A percentile compares a stretch with the other conserved stretches of the same genome.
Evolutionary conservation across 2,329 filamentous ascomycete species (phyloP).

Genomic region (Alternaria sp.): DNA sequence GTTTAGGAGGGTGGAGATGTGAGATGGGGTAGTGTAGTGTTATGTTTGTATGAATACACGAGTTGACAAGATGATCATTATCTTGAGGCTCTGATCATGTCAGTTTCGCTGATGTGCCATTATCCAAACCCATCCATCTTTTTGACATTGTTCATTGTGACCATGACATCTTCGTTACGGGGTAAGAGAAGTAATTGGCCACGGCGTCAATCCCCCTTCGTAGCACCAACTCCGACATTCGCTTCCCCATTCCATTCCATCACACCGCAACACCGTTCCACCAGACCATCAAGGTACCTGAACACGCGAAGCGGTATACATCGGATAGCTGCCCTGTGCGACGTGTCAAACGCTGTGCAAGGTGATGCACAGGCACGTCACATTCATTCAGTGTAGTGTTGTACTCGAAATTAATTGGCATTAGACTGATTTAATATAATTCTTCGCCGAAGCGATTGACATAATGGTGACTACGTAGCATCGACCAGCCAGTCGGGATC

Average conservation of each 20-base stretch:
- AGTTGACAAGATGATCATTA: neutral
- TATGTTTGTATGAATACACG: constrained; percentile 2
- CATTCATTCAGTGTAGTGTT: neutral
- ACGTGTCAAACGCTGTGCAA: neutral
- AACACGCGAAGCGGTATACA: neutral
- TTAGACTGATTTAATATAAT: neutral
- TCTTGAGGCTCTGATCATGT: neutral
- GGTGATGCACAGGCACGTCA: neutral
- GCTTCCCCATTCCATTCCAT: neutral
- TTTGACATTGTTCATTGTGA: neutral
- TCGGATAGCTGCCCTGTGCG: neutral
- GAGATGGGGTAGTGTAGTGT: neutral
- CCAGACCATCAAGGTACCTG: constrained; percentile 7
- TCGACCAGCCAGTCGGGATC: constrained; percentile 67
- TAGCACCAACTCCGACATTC: neutral
- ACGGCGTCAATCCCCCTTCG: neutral
- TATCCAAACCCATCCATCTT: neutral
- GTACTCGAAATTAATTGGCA: neutral
- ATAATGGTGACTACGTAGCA: constrained; percentile 4
- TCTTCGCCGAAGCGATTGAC: neutral
- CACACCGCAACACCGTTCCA: neutral
- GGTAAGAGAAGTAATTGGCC: neutral
- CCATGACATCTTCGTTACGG: neutral
- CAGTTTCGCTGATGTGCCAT: neutral
- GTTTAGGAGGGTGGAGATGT: neutral